Evolutionary conservation across 2,329 filamentous ascomycete genomes (phyloP).

Genomic region (Scedosporium boydii): DNA sequence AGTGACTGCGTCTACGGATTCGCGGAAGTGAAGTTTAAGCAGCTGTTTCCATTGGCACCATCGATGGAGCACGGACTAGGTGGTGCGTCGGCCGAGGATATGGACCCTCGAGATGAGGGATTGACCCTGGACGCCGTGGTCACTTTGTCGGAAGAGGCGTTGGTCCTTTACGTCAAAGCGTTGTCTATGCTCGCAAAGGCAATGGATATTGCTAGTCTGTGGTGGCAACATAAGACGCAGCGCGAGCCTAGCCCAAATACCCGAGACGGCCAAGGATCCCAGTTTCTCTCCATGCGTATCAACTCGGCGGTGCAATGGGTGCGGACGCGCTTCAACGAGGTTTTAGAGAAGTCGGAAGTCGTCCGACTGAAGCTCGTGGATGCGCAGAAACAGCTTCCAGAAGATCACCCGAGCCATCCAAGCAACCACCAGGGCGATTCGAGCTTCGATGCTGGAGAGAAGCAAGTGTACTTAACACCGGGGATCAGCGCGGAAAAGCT

Average conservation of each 20-base stretch:
- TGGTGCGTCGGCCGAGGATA: constrained; percentile 45
- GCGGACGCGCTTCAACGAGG: constrained; percentile 88
- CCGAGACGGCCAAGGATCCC: constrained; percentile 24
- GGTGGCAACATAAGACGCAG: constrained; percentile 79
- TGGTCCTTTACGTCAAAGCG: constrained; percentile 94
- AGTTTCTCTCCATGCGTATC: constrained; percentile 58
- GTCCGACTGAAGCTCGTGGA: constrained; percentile 83
- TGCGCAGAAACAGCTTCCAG: constrained; percentile 73
- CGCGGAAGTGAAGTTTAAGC: constrained; percentile 96
- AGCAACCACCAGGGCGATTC: constrained; percentile 56
- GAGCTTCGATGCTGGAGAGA: constrained; percentile 53
- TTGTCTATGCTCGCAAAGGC: constrained; percentile 82
- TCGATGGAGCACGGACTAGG: constrained; percentile 64
- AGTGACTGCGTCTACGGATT: constrained; percentile 97
- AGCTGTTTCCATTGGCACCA: constrained; percentile 82
- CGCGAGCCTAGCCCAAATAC: constrained; percentile 38
- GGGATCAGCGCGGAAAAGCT: constrained; percentile 92
- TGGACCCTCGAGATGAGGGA: constrained; percentile 55
- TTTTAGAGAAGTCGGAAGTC: constrained; percentile 89
- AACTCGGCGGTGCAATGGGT: constrained; percentile 96
- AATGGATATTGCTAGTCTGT: constrained; percentile 88
- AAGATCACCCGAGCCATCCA: constrained; percentile 79
- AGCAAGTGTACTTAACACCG: constrained; percentile 74
- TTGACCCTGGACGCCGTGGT: constrained; percentile 81
- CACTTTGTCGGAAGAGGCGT: constrained; percentile 80